Percentiles rank a stretch among this genome's conserved stretches.
Conservation (phyloP, 768 basidiomycete genomes). For the Agaricus sinodeliciosus region DNA sequence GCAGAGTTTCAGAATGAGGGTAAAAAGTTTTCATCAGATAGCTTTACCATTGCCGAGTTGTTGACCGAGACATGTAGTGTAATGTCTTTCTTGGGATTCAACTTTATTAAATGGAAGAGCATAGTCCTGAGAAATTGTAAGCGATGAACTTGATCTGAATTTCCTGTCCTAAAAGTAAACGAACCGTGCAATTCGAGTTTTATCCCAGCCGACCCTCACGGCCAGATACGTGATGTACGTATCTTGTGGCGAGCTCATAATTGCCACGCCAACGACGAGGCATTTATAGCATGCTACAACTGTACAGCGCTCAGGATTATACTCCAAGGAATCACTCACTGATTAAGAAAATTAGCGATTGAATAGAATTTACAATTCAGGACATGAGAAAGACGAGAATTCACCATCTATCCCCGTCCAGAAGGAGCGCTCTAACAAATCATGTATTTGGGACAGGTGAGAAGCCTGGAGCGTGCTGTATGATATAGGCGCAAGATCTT, state of each 20-base stretch:
- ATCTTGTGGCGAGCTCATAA: constrained; percentile 73
- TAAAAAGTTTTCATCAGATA: not conserved
- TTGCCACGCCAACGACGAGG: constrained; percentile 67
- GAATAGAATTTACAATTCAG: not conserved
- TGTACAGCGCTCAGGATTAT: constrained; percentile 65
- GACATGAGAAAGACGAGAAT: constrained; percentile 11
- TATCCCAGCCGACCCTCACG: constrained; percentile 78
- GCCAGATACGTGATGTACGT: constrained; percentile 81
- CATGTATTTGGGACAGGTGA: constrained; percentile 69
- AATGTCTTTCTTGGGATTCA: constrained; percentile 72
- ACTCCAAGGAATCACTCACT: constrained; percentile 70
- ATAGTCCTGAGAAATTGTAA: constrained; percentile 44
- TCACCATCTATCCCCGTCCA: constrained; percentile 75
- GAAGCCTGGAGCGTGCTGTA: constrained; percentile 53
- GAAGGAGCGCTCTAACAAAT: constrained; percentile 58
- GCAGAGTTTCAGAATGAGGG: not conserved
- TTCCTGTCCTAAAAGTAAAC: not conserved
- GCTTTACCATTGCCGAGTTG: constrained; percentile 68
- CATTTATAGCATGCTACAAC: constrained; percentile 68
- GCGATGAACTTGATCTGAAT: constrained; percentile 6
- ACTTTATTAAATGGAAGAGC: constrained; percentile 67
- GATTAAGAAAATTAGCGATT: constrained; percentile 1
- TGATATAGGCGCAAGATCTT: constrained; percentile 46
- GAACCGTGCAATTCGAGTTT: constrained; percentile 71
- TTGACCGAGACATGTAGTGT: constrained; percentile 80